Evolutionary conservation across 176 grass and related monocot genomes (phyloP).

Genomic region (Pontederia paniculata): DNA sequence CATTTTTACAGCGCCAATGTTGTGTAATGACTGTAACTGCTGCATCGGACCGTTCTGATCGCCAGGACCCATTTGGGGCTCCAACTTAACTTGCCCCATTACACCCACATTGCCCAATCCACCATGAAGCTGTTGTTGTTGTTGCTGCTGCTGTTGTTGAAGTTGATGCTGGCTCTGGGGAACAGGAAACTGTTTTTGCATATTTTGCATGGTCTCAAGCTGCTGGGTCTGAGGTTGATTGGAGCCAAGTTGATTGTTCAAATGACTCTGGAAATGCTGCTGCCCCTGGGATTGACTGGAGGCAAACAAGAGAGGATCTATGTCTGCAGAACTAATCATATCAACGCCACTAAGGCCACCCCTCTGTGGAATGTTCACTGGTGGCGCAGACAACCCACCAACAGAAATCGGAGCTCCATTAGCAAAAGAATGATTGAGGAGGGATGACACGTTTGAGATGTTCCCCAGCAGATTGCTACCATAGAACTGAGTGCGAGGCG

Average conservation of each 20-base stretch:
- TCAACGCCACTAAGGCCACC: conserved; percentile 31
- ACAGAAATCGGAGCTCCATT: conserved; percentile 31
- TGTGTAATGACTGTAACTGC: conserved; percentile 22
- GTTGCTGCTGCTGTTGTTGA: conserved; percentile 43
- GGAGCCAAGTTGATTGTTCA: conserved; percentile 31
- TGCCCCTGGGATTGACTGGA: conserved; percentile 20
- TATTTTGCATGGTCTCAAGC: conserved; percentile 26
- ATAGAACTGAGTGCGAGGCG: conserved; percentile 56
- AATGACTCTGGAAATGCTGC: conserved; percentile 34
- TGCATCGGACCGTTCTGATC: conserved; percentile 41
- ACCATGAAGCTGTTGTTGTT: conserved; percentile 31
- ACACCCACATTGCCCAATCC: conserved; percentile 47
- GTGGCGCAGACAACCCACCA: conserved; percentile 23
- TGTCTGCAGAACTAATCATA: conserved; percentile 20
- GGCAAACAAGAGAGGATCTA: conserved; percentile 46
- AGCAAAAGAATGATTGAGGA: conserved; percentile 48
- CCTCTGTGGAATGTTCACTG: conserved; percentile 46
- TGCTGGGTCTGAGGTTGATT: conserved; percentile 42
- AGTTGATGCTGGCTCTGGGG: conserved; percentile 51
- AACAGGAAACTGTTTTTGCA: conserved; percentile 35
- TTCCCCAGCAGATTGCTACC: conserved; percentile 57
- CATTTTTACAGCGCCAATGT: conserved; percentile 31
- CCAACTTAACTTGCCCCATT: conserved; percentile 53
- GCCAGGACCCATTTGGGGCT: conserved; percentile 45
- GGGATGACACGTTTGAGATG: conserved; percentile 48